Percentiles rank a stretch among this genome's conserved stretches.
These are phyloP conservation scores for Vaccinium vitisidaea DNA, from an alignment of 148 eudicot genomes.

Conservation along the genomic window DNA sequence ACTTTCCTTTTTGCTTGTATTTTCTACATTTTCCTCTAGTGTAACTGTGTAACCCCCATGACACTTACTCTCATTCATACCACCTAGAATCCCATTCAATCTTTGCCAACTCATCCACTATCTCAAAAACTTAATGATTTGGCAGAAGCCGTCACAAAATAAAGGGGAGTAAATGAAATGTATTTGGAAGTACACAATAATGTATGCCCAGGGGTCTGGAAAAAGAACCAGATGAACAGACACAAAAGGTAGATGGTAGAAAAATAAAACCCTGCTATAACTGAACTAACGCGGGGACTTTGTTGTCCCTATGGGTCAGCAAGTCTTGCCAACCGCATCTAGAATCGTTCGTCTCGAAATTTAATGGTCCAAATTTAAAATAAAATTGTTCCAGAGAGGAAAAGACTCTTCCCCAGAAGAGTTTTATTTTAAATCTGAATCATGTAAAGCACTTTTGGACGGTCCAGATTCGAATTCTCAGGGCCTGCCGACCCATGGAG, in stretches of 20 bases:
- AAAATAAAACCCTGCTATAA: background rate
- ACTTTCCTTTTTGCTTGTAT: background rate
- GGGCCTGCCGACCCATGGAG: too few species aligned
- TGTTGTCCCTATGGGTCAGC: too few species aligned
- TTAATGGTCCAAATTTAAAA: too few species aligned
- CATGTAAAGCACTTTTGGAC: too few species aligned
- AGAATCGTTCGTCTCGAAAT: too few species aligned
- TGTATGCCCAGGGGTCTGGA: background rate
- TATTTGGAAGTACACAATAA: background rate
- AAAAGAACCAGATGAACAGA: constrained; percentile 1
- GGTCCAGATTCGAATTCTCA: too few species aligned
- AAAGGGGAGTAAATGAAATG: background rate
- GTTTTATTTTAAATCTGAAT: too few species aligned
- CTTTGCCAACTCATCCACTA: background rate
- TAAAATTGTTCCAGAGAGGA: too few species aligned
- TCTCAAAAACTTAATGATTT: background rate
- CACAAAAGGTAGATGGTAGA: background rate
- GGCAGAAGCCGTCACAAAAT: background rate
- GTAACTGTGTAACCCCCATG: background rate
- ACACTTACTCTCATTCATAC: background rate
- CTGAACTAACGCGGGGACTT: background rate
- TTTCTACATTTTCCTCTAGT: background rate
- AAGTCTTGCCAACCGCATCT: too few species aligned
- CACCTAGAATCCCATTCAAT: background rate
- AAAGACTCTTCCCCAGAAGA: too few species aligned